Conservation (phyloP, 306 rosid species). For the Senna siamea region DNA sequence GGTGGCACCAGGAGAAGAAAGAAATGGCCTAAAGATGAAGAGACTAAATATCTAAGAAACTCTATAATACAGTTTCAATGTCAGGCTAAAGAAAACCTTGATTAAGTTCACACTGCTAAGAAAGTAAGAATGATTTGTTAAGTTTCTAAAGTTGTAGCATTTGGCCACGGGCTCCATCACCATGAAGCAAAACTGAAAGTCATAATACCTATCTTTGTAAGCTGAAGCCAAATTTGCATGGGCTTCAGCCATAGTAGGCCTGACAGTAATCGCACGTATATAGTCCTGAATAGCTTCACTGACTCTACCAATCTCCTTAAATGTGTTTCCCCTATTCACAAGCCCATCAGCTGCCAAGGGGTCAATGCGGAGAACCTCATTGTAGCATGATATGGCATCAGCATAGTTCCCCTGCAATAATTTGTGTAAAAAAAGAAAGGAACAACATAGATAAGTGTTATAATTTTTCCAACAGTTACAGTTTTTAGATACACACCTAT, state of each 20-base stretch:
- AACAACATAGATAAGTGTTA: background rate
- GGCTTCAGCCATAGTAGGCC: conserved; percentile 98
- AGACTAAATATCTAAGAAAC: conserved; percentile 8
- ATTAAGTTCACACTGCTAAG: conserved; percentile 8
- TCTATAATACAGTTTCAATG: background rate
- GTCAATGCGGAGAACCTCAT: conserved; percentile 94
- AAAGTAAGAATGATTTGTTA: background rate
- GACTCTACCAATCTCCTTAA: conserved; percentile 94
- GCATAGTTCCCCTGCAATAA: conserved; percentile 80
- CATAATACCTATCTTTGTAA: conserved; percentile 82
- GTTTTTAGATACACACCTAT: background rate
- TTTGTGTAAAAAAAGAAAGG: conserved; percentile 5
- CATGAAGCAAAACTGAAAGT: conserved; percentile 22
- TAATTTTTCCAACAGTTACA: background rate
- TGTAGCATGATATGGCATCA: conserved; percentile 96
- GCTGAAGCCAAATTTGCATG: conserved; percentile 99
- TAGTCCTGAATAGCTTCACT: conserved; percentile 96
- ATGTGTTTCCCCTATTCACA: conserved; percentile 96
- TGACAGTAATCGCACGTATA: conserved; percentile 67
- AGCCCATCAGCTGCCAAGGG: conserved; percentile 98
- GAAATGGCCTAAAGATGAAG: background rate
- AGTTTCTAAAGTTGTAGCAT: conserved; percentile 5
- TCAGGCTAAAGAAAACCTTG: background rate
- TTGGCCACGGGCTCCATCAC: background rate
- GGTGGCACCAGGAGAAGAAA: background rate